Conservation (phyloP, 345 rosid genomes). For the Brassica cretica region DNA sequence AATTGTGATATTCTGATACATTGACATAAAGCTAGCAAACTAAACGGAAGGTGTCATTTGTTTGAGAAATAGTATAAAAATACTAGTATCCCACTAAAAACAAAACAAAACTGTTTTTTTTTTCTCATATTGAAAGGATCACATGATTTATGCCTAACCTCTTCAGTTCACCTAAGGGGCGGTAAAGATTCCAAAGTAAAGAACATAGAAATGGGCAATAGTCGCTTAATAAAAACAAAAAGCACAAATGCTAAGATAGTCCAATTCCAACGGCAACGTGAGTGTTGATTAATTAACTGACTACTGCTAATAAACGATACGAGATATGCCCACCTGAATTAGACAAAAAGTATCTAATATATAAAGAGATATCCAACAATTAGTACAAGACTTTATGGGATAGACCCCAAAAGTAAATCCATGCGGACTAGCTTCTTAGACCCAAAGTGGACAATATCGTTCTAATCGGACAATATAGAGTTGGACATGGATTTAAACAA, state of each 20-base stretch:
- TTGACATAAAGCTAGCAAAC: not conserved
- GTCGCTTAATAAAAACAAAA: not conserved
- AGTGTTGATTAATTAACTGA: not conserved
- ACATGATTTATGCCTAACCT: not conserved
- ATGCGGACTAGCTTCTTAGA: too few species aligned
- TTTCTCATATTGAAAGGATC: not conserved
- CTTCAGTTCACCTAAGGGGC: not conserved
- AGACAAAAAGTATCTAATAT: too few species aligned
- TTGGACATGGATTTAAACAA: too few species aligned
- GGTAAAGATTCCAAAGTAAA: not conserved
- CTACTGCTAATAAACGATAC: not conserved
- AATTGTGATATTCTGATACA: not conserved
- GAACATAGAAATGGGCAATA: not conserved
- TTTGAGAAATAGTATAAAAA: not conserved
- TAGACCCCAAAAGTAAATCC: too few species aligned
- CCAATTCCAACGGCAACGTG: not conserved
- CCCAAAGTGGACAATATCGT: too few species aligned
- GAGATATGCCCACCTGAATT: too few species aligned
- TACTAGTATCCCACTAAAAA: not conserved
- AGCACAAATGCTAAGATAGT: not conserved
- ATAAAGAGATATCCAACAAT: too few species aligned
- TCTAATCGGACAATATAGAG: too few species aligned
- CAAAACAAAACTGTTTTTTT: too few species aligned
- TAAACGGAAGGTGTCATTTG: not conserved
- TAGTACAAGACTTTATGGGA: too few species aligned